Evolutionary conservation across 768 basidiomycete genomes (phyloP), one percentile per base, ranked within the genome.

Genomic region (Tulasnella sp.): DNA sequence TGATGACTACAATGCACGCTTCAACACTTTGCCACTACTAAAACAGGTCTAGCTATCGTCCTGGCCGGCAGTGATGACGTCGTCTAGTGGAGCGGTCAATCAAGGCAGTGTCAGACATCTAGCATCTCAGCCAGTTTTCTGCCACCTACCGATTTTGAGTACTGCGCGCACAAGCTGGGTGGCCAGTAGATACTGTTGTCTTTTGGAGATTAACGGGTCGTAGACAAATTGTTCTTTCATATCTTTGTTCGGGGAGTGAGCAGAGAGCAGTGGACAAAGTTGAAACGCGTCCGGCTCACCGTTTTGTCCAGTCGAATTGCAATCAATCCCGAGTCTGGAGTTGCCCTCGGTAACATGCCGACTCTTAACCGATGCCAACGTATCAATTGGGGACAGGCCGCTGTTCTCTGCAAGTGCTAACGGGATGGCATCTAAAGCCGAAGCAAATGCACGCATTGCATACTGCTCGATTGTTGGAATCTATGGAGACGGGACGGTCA

Each of bases 381-480:
- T 98, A 85, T 97, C 96, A 79, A 99, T 99, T 15, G 98, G 98
- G 18, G 93, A 91, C 67, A 99, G 85, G 75, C 98, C 98, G 79
- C 95, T 97, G 87, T 99, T 99, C 85, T 99, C 98, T 18, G 98
- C 98, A 15, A 99, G 88, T 5, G 98, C 98, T 16, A 99, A 89
- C 3, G 98, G 98, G 72, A 99, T 86, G n/a, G 95, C 89, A 82
- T 99, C 98, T 10, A 99, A 87, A 18, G 98, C 97, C 44, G 94
- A 93, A 4, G 98, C 89, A 84, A 99, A 99, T n/a, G 98, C 96
- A 72, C 97, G 92, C 96, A 99, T 98, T 3, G 98, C 98, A 83
- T 99, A 99, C 87, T 99, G 98, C 85, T 99, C 98, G 82, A 99
- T 98, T 39, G 95, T 89, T 0, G 98, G 92, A 81, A 98, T 97